These are phyloP conservation scores for Podospora pseudocomata DNA, from an alignment of 495 filamentous ascomycete species.

Conservation along the genomic window DNA sequence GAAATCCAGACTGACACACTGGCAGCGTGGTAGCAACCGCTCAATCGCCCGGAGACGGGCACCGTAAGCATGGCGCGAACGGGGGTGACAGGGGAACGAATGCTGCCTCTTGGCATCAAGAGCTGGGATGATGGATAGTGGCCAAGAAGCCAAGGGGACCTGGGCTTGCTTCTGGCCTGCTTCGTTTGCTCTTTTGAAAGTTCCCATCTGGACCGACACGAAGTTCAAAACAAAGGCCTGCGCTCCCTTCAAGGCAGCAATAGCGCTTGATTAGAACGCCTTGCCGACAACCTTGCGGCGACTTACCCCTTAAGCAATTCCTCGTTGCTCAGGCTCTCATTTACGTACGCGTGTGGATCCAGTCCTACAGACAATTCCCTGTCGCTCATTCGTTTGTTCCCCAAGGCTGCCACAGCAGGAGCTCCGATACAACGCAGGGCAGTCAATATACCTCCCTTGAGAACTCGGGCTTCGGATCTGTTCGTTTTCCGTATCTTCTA, in stretches of 20 bases:
- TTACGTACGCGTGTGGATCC: background rate
- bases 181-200: background rate
- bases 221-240: background rate
- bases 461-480: background rate
- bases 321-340: background rate
- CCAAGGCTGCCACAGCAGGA: background rate
- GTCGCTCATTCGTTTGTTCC: background rate
- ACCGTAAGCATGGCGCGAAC: background rate
- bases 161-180: background rate
- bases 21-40: background rate
- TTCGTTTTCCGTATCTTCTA: background rate
- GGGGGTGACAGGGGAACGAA: background rate
- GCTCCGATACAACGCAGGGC: background rate
- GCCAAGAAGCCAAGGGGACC: background rate
- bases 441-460: background rate
- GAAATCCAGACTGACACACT: background rate
- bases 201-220: slow-evolving; percentile 1
- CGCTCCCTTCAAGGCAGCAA: background rate
- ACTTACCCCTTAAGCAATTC: background rate
- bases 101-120: background rate
- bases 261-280: background rate
- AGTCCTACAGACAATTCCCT: background rate
- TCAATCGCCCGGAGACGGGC: background rate
- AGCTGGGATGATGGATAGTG: slow-evolving; percentile 2
- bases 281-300: too few relatives aligned